Conservation (phyloP, 2,329 filamentous ascomycete genomes). For the Neonectria hederae region DNA sequence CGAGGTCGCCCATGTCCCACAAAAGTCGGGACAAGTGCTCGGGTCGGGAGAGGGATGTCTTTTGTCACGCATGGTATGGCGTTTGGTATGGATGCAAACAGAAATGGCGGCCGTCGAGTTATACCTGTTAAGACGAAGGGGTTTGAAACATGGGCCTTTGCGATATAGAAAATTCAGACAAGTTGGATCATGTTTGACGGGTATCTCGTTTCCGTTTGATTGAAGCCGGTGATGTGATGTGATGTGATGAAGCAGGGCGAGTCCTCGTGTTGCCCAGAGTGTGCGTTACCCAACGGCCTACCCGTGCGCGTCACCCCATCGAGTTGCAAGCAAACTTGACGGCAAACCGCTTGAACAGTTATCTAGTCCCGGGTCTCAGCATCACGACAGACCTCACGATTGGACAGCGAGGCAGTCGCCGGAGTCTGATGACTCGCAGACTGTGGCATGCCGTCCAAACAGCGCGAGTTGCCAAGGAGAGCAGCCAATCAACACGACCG, state of each 20-base stretch:
- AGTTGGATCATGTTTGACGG: constrained; percentile 13
- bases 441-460: background rate
- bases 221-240: background rate
- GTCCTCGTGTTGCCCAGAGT: background rate
- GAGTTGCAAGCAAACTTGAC: background rate
- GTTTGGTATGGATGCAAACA: constrained; percentile 38
- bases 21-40: constrained; percentile 3
- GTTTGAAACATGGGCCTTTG: constrained; percentile 5
- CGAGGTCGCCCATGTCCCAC: constrained; percentile 5
- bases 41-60: constrained; percentile 26
- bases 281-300: background rate
- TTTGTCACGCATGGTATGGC: constrained; percentile 44
- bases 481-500: background rate
- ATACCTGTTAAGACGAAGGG: constrained; percentile 29
- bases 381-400: background rate
- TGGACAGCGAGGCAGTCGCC: background rate
- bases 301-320: background rate
- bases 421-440: background rate
- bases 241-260: background rate
- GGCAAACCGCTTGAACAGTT: background rate
- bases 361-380: background rate
- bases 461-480: background rate
- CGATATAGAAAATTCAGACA: constrained; percentile 12
- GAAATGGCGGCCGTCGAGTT: constrained; percentile 28
- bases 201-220: background rate